A percentile compares a stretch with the other conserved stretches of the same genome.
phyloP scores from a whole-genome alignment of 1,284 basidiomycete genomes.

The Cryptococcus sp. region DNA sequence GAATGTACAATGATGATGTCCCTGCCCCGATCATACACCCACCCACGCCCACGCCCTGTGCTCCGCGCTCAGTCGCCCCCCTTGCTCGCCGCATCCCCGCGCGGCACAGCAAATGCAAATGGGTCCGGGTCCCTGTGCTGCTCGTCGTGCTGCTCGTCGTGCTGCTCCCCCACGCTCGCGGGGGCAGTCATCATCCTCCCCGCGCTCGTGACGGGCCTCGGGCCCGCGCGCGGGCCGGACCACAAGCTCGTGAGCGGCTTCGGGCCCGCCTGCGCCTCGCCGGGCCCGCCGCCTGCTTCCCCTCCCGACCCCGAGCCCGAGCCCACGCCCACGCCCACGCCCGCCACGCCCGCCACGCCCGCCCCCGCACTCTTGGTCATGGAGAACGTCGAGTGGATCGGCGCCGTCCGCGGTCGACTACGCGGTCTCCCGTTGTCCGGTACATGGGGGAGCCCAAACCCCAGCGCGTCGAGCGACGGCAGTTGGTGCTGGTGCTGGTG shows the following conservation, averaged over 20 bases:
- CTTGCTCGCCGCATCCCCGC: neutral
- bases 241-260: neutral
- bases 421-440: constrained; percentile 23
- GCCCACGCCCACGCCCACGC: too few relatives aligned
- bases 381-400: constrained; percentile 24
- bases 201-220: constrained; percentile 1
- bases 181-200: neutral
- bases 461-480: constrained; percentile 38
- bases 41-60: too few relatives aligned
- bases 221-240: neutral
- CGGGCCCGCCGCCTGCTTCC: neutral
- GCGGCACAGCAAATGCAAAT: constrained; percentile 1
- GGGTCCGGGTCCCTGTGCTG: neutral
- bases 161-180: neutral
- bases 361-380: neutral
- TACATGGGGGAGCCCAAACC: constrained; percentile 34
- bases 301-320: too few relatives aligned
- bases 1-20: neutral
- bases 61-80: too few relatives aligned
- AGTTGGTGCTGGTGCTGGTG: constrained; percentile 15
- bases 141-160: neutral
- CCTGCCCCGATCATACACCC: neutral
- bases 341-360: too few relatives aligned
- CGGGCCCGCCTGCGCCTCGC: neutral
- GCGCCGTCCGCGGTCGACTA: constrained; percentile 29